Evolutionary conservation across 2,329 filamentous ascomycete species (phyloP).

Genomic region (Cladorrhinum sp.): DNA sequence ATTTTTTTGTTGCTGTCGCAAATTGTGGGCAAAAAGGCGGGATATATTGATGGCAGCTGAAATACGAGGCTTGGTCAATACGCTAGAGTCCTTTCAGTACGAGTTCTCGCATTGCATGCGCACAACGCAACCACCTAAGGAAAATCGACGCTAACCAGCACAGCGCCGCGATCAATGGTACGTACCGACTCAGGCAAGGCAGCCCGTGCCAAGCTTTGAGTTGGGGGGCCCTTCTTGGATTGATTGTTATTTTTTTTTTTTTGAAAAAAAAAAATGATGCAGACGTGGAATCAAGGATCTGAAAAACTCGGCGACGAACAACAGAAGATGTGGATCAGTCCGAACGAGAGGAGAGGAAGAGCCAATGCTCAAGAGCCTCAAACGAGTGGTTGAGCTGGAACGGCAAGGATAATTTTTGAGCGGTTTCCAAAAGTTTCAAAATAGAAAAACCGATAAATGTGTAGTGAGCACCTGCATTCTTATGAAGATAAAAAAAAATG

Average conservation of each 20-base stretch:
- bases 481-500: slow-evolving; percentile 9
- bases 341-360: not conserved
- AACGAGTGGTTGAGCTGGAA: slow-evolving; percentile 15
- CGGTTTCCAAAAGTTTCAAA: slow-evolving; percentile 16
- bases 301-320: not conserved
- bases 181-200: slow-evolving; percentile 10
- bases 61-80: slow-evolving; percentile 22
- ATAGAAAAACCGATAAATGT: slow-evolving; percentile 8
- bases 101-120: slow-evolving; percentile 12
- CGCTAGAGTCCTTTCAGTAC: slow-evolving; percentile 6
- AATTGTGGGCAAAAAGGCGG: not conserved
- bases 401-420: slow-evolving; percentile 2
- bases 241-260: no score
- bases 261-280: not conserved
- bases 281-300: not conserved
- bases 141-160: slow-evolving; percentile 17
- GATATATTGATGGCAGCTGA: slow-evolving; percentile 9
- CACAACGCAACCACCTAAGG: slow-evolving; percentile 7
- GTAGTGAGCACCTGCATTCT: slow-evolving; percentile 16
- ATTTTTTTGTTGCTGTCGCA: not conserved
- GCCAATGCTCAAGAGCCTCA: slow-evolving; percentile 7
- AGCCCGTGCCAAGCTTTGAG: slow-evolving; percentile 5
- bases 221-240: not conserved
- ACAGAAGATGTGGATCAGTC: not conserved
- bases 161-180: not conserved